These are phyloP conservation scores for Auricularia sp. DNA, from an alignment of 768 basidiomycete genomes.

Conservation along the genomic window DNA sequence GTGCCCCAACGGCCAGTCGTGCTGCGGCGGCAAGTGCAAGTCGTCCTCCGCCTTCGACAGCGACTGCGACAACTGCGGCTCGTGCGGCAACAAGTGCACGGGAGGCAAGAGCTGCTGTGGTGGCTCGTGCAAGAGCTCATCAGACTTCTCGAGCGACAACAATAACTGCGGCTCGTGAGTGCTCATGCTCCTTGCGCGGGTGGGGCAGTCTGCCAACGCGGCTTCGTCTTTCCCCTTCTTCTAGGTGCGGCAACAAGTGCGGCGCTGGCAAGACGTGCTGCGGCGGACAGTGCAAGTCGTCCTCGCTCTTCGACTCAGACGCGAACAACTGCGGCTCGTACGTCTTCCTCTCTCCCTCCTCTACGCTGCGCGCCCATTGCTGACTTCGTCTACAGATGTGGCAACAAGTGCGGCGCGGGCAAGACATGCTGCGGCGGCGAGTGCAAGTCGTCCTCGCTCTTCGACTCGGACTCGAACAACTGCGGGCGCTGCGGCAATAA, in stretches of 20 bases:
- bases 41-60: not conserved
- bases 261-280: not conserved
- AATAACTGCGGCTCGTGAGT: not conserved
- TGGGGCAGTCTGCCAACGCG: no score
- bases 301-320: not conserved
- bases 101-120: not conserved
- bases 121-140: not conserved
- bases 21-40: not conserved
- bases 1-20: not conserved
- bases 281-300: not conserved
- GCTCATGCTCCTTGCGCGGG: no score
- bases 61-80: not conserved
- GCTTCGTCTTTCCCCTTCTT: no score
- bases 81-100: not conserved
- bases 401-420: not conserved
- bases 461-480: not conserved
- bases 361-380: not conserved
- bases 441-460: not conserved
- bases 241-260: not conserved
- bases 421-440: not conserved
- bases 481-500: not conserved
- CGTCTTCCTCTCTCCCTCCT: not conserved
- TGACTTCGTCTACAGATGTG: not conserved
- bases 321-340: not conserved
- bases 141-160: not conserved